Percentiles rank a stretch among this genome's conserved stretches.
These are phyloP conservation scores for Apiospora hydei DNA, from an alignment of 2,329 filamentous ascomycete genomes.

Conservation along the genomic window DNA sequence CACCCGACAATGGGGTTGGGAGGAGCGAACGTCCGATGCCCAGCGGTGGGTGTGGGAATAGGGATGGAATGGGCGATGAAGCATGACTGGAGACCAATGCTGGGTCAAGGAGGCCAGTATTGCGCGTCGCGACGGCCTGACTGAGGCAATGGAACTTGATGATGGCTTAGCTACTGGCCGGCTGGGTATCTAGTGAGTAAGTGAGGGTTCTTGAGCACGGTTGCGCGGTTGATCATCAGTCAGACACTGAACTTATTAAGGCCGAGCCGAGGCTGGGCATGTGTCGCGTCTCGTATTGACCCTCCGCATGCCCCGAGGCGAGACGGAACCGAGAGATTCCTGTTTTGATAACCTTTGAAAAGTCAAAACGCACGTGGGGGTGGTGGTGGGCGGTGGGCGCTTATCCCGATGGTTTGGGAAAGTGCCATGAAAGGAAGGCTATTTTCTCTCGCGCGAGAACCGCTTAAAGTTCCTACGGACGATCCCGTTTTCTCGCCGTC, in stretches of 20 bases:
- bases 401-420: neutral
- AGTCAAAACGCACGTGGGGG: neutral
- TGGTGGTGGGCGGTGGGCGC: neutral
- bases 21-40: neutral
- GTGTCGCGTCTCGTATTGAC: neutral
- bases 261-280: neutral
- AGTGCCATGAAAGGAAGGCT: neutral
- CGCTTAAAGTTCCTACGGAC: neutral
- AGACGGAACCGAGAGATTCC: neutral
- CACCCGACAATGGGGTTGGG: neutral
- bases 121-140: neutral
- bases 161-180: neutral
- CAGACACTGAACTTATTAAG: neutral
- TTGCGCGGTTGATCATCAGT: neutral
- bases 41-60: neutral
- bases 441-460: neutral
- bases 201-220: neutral
- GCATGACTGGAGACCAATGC: neutral
- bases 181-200: neutral
- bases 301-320: neutral
- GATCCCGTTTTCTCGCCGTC: neutral
- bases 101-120: neutral
- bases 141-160: too few relatives aligned
- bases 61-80: neutral
- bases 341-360: neutral